Evolutionary conservation across 2,329 filamentous ascomycete genomes (phyloP).

Genomic region (Metarhizium sp.): DNA sequence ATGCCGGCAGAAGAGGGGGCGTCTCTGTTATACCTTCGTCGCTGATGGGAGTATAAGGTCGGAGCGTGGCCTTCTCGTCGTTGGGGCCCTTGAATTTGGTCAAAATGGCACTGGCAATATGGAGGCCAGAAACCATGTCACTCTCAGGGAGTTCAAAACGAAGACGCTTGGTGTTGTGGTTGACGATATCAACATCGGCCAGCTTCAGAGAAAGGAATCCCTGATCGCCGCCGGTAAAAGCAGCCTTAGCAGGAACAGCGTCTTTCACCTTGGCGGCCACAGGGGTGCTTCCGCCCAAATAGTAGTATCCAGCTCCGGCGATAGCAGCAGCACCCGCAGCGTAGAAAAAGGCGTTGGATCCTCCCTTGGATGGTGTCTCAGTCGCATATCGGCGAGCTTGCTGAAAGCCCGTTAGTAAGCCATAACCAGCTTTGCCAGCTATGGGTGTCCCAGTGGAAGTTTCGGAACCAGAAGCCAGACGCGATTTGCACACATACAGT

Average conservation of each 20-base stretch:
- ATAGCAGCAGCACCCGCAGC: slow-evolving; percentile 49
- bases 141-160: slow-evolving; percentile 79
- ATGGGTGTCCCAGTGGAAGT: not conserved
- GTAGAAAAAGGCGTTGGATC: slow-evolving; percentile 52
- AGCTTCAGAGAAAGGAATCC: slow-evolving; percentile 79
- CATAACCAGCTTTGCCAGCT: not conserved
- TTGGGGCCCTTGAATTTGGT: slow-evolving; percentile 85
- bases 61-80: slow-evolving; percentile 74
- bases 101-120: slow-evolving; percentile 76
- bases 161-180: slow-evolving; percentile 91
- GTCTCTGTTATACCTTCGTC: slow-evolving; percentile 56
- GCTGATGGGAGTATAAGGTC: slow-evolving; percentile 87
- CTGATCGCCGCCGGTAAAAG: slow-evolving; percentile 77
- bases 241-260: slow-evolving; percentile 31
- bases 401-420: slow-evolving; percentile 27
- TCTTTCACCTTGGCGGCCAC: slow-evolving; percentile 44
- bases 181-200: slow-evolving; percentile 67
- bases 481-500: slow-evolving; percentile 39
- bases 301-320: slow-evolving; percentile 48
- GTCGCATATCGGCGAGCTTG: slow-evolving; percentile 60
- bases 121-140: slow-evolving; percentile 75
- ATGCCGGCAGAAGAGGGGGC: not conserved
- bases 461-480: not conserved
- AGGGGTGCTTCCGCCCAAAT: slow-evolving; percentile 39
- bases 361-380: slow-evolving; percentile 39